Evolutionary conservation across 768 basidiomycete species (phyloP).

Genomic region (Lentinula edodes): DNA sequence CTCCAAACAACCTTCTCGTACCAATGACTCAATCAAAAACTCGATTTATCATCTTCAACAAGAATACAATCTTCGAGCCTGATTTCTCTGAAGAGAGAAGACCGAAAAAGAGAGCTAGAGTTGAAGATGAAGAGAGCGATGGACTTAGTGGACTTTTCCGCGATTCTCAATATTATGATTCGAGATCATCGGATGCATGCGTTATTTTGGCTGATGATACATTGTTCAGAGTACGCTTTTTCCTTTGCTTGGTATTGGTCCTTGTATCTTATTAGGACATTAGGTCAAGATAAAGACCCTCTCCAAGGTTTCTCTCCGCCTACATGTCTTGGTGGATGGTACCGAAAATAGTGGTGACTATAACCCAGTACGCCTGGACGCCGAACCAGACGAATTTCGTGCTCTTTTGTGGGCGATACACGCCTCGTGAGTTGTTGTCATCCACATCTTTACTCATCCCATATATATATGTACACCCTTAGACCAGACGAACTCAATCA

Average conservation of each 20-base stretch:
- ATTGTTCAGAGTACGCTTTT: background rate
- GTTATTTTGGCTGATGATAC: background rate
- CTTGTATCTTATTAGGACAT: background rate
- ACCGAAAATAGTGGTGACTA: background rate
- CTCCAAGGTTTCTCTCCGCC: background rate
- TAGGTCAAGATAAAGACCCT: background rate
- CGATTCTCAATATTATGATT: background rate
- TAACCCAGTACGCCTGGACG: background rate
- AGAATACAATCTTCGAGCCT: background rate
- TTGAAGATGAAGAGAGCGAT: background rate
- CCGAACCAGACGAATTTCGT: background rate
- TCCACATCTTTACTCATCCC: background rate
- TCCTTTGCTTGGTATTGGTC: background rate
- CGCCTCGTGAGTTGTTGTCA: background rate
- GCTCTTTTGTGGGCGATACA: background rate
- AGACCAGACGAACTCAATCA: background rate
- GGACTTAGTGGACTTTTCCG: background rate
- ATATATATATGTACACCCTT: background rate
- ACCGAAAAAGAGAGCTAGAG: background rate
- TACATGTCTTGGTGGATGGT: background rate
- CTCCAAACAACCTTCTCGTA: no score
- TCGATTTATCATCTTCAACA: background rate
- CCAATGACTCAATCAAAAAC: background rate
- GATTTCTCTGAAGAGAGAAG: background rate
- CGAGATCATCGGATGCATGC: background rate